These are phyloP conservation scores for Carex sylvatica DNA, from an alignment of 202 grass and related monocot species.

Conservation along the genomic window DNA sequence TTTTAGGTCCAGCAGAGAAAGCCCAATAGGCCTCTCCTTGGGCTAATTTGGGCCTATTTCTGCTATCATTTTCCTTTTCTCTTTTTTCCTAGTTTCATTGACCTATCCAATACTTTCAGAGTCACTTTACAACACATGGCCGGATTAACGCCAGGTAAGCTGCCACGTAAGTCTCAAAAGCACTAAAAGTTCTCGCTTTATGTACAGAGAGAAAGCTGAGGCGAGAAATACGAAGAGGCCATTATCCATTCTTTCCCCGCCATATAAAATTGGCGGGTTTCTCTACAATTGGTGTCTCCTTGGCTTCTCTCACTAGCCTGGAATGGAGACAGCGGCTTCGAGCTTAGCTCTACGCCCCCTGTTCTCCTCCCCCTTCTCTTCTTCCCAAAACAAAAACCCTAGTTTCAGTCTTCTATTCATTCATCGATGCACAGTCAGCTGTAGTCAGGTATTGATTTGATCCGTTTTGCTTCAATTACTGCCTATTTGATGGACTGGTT, in stretches of 20 bases:
- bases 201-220: not conserved
- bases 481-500: not conserved
- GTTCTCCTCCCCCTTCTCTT: constrained; percentile 28
- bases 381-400: not conserved
- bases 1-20: not conserved
- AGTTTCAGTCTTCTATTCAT: not conserved
- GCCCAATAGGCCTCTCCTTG: not conserved
- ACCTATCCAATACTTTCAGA: not conserved
- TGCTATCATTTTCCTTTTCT: not conserved
- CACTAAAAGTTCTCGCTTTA: constrained; percentile 2
- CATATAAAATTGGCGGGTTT: constrained; percentile 13
- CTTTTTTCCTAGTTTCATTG: not conserved
- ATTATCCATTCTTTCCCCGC: constrained; percentile 11
- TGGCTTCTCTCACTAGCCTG: not conserved
- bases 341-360: constrained; percentile 34
- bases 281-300: not conserved
- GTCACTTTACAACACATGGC: not conserved
- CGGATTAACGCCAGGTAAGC: constrained; percentile 7
- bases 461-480: not conserved
- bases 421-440: not conserved
- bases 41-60: not conserved
- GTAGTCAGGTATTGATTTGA: constrained; percentile 18
- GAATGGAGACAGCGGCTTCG: constrained; percentile 31
- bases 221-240: not conserved
- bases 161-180: constrained; percentile 8